Evolutionary conservation across 352 stramenopile species (phyloP), one percentile per base, ranked within the genome.

Genomic region (Pythium phragmiticola): DNA sequence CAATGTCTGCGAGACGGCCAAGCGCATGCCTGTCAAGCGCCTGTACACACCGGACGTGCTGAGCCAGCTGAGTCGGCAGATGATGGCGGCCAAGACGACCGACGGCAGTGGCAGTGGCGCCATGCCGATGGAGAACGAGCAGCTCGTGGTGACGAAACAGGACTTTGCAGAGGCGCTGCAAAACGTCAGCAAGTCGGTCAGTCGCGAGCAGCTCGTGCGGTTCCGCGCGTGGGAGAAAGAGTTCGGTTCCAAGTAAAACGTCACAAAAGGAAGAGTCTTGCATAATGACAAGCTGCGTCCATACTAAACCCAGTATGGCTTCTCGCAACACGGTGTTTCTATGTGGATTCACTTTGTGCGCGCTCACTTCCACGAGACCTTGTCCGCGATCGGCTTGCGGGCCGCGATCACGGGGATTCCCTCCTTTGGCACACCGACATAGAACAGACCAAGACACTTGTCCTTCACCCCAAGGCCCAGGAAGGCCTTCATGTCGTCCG

Each of bases 111-210:
- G 13, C 41, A 14, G 30, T 5, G 68, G 71, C 17, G 66, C 74
- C 28, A 68, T 64, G 9, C 75, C 82, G 8, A 69, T 90, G 34
- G 78, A 90, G 48, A 76, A 75, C 23, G 71, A 87, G 47, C 70
- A 74, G 17, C 68, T 87, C 14, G 77, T 80, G 21, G 72, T 83
- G 23, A 79, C 72, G 13, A 33, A 83, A 73, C 36, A 69, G 49
- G 77, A 87, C 39, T 93, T 94, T 68, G 65, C 87, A 42, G 80
- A 61, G 23, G 86, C 86, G 11, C 66, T 92, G 2, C 70, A 73
- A 49, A 94, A 94, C 28, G 86, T 94, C 34, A 91, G 74, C 49
- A 92, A 92, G 73, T 94, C 86, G 2, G 86, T 94, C 7, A 78
- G 84, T 0, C 75, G 75, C 46, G 79, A 93, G 30, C 82, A 94